Conservation (phyloP, 352 stramenopile genomes). For the Globisporangium cystogenes region DNA sequence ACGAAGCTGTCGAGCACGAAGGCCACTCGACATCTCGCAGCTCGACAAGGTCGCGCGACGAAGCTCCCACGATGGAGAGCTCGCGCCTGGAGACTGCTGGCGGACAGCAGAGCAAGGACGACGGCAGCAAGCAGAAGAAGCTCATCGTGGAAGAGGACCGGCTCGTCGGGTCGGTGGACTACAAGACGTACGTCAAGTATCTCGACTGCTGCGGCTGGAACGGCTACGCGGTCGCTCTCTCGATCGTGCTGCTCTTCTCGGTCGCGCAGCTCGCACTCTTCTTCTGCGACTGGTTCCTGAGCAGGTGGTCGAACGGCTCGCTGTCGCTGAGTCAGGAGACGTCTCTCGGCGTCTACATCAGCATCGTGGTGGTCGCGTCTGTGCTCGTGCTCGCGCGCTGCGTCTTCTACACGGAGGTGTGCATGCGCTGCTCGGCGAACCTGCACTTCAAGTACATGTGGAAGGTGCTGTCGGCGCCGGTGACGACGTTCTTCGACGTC, state of each 20-base stretch:
- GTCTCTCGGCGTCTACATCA: constrained; percentile 31
- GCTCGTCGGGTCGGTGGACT: constrained; percentile 25
- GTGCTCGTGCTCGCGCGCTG: constrained; percentile 35
- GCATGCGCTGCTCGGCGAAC: constrained; percentile 34
- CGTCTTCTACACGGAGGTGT: constrained; percentile 41
- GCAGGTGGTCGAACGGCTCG: constrained; percentile 32
- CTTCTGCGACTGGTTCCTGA: constrained; percentile 50
- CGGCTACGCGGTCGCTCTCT: constrained; percentile 19
- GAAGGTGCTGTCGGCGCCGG: constrained; percentile 16
- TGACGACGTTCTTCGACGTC: constrained; percentile 16
- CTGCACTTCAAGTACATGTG: constrained; percentile 37
- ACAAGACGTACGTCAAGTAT: constrained; percentile 47
- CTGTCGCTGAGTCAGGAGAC: constrained; percentile 26
- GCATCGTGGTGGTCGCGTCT: constrained; percentile 22
- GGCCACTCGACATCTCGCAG: background rate
- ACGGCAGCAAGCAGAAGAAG: constrained; percentile 18
- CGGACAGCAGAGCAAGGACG: background rate
- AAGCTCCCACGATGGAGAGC: background rate
- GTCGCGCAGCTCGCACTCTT: constrained; percentile 38
- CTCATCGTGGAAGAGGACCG: constrained; percentile 38
- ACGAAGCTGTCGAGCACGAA: background rate
- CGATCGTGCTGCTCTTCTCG: constrained; percentile 28
- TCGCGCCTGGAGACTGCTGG: no score
- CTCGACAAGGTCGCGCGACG: background rate
- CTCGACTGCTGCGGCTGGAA: constrained; percentile 41